A percentile compares a stretch with the other conserved stretches of the same genome.
phyloP scores from a whole-genome alignment of 176 grass and related monocot species.

The Lolium rigidum region DNA sequence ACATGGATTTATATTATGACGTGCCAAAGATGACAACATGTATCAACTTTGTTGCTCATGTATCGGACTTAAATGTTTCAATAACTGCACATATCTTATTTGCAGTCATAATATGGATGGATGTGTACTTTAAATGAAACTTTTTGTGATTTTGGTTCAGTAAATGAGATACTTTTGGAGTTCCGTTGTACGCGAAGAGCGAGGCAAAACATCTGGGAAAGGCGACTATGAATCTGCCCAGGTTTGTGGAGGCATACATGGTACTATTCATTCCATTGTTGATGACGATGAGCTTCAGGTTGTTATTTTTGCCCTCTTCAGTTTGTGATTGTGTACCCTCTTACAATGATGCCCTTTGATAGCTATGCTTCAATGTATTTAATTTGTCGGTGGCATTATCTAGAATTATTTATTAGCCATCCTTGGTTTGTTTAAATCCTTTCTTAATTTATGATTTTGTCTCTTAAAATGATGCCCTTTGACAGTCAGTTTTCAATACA shows the following conservation, averaged over 20 bases:
- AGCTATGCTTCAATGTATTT: neutral
- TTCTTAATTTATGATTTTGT: too few species aligned
- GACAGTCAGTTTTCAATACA: too few species aligned
- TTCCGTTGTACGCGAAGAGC: neutral
- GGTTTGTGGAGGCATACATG: neutral
- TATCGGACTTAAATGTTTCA: neutral
- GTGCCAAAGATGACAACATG: neutral
- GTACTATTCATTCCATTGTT: neutral
- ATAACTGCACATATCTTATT: neutral
- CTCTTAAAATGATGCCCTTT: too few species aligned
- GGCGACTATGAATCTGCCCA: neutral
- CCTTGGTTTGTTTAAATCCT: too few species aligned
- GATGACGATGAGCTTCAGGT: neutral
- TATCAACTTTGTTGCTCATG: too few species aligned
- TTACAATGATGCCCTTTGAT: neutral
- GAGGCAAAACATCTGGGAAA: neutral
- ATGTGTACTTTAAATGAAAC: neutral
- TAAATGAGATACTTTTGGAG: neutral
- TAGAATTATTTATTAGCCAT: neutral
- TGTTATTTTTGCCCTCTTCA: neutral
- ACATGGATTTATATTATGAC: neutral
- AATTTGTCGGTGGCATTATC: neutral
- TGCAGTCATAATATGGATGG: neutral
- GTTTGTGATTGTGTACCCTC: too few species aligned
- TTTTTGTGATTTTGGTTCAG: neutral